phyloP scores from a whole-genome alignment of 208 protist genomes.

The Trypanosoma lewisi region DNA sequence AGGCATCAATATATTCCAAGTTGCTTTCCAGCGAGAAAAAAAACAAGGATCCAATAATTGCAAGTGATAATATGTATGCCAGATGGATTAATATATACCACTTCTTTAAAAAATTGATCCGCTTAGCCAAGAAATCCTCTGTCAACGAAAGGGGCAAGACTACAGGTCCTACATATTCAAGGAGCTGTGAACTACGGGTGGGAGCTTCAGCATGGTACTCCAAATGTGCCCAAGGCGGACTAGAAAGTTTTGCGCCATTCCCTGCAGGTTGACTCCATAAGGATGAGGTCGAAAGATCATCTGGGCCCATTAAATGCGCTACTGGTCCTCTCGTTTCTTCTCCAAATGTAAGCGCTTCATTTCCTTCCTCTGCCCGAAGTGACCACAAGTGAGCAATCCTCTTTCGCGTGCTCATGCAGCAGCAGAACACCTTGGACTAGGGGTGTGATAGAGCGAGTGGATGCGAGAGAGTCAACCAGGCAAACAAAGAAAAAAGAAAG shows the following conservation, averaged over 20 bases:
- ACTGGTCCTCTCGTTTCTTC: background rate
- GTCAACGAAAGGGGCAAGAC: constrained; percentile 40
- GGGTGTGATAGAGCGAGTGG: no score
- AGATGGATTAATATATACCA: constrained; percentile 68
- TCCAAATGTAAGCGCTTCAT: background rate
- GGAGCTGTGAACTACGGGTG: constrained; percentile 52
- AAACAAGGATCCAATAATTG: constrained; percentile 30
- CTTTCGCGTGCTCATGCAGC: background rate
- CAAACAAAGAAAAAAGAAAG: constrained; percentile 2
- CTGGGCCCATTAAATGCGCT: background rate
- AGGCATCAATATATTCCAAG: constrained; percentile 38
- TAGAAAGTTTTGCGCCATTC: background rate
- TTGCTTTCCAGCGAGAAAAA: constrained; percentile 31
- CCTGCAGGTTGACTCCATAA: background rate
- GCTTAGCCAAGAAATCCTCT: constrained; percentile 33
- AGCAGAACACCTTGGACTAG: background rate
- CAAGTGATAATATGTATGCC: constrained; percentile 38
- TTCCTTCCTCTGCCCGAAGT: background rate
- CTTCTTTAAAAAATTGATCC: constrained; percentile 66
- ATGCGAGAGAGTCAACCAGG: background rate
- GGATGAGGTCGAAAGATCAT: background rate
- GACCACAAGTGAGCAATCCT: background rate
- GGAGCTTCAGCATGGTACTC: background rate
- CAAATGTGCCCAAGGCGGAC: background rate
- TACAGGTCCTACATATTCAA: constrained; percentile 34